Conservation (phyloP, 1,284 basidiomycete genomes). For the Heterobasidion parviporum region DNA sequence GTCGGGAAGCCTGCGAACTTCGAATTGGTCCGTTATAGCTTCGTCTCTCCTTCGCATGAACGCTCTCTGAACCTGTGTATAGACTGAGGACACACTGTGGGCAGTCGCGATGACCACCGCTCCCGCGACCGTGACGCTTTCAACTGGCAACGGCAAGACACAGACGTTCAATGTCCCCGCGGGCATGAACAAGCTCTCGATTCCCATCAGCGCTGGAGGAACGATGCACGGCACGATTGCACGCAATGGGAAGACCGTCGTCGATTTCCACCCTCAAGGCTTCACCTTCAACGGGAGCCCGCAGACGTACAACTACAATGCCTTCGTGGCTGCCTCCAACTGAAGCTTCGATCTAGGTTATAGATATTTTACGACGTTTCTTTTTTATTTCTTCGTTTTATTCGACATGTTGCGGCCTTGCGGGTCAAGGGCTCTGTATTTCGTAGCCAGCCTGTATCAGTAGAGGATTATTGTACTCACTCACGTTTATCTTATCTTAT, state of each 20-base stretch:
- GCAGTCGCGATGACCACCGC: conserved; percentile 58
- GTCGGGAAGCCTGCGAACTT: conserved; percentile 49
- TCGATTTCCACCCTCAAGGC: conserved; percentile 36
- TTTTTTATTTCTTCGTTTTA: no score
- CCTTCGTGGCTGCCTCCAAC: conserved; percentile 34
- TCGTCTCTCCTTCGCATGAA: neutral
- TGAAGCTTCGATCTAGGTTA: neutral
- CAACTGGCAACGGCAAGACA: conserved; percentile 33
- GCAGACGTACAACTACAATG: conserved; percentile 57
- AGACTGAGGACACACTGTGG: conserved; percentile 54
- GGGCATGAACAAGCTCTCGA: conserved; percentile 60
- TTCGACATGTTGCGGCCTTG: no score
- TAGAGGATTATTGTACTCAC: no score
- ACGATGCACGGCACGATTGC: conserved; percentile 52
- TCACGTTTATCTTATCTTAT: no score
- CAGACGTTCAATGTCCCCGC: conserved; percentile 43
- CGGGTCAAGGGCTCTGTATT: no score
- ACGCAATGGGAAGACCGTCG: conserved; percentile 44
- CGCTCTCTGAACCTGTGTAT: conserved; percentile 2
- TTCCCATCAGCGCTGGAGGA: conserved; percentile 49
- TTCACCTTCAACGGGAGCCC: conserved; percentile 50
- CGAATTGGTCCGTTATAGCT: conserved; percentile 31
- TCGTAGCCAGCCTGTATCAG: no score
- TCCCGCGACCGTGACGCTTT: conserved; percentile 42
- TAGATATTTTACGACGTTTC: no score